Conservation (phyloP, 208 protist genomes). For the Trypanosoma scelopori region DNA sequence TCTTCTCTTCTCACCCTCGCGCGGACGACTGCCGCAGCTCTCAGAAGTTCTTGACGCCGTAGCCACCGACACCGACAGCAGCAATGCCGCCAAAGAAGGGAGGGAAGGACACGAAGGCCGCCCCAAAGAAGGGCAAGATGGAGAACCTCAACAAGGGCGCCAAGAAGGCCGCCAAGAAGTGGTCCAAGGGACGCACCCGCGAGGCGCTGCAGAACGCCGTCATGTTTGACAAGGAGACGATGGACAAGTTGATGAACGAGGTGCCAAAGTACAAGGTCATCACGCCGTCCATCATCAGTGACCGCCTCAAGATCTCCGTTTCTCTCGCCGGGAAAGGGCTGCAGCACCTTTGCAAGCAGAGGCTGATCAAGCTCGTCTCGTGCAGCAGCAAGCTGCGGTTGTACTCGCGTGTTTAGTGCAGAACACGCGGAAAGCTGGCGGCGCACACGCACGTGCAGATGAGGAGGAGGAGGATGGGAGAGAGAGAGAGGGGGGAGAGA, state of each 20-base stretch:
- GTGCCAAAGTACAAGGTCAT: conserved; percentile 94
- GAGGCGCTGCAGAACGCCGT: conserved; percentile 92
- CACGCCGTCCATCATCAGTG: conserved; percentile 88
- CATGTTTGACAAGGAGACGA: conserved; percentile 89
- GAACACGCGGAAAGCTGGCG: too few relatives aligned
- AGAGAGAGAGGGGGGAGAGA: too few relatives aligned
- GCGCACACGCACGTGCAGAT: too few relatives aligned
- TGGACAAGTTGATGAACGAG: conserved; percentile 80
- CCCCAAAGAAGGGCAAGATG: conserved; percentile 62
- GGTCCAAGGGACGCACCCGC: conserved; percentile 88
- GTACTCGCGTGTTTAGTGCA: conserved; percentile 67
- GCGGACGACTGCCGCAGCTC: too few relatives aligned
- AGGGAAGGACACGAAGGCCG: conserved; percentile 33
- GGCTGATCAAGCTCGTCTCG: conserved; percentile 76
- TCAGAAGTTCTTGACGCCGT: too few relatives aligned
- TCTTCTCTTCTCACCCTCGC: too few relatives aligned
- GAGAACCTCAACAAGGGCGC: conserved; percentile 58
- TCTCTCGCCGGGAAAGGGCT: conserved; percentile 80
- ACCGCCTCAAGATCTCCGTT: conserved; percentile 88
- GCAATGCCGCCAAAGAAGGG: conserved; percentile 59
- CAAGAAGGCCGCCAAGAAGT: conserved; percentile 93
- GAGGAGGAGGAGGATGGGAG: too few relatives aligned
- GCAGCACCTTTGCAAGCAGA: conserved; percentile 86
- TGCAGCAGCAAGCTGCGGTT: conserved; percentile 78
- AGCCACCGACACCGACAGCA: too few relatives aligned